These are phyloP conservation scores for Brasenia schreberi DNA, from an alignment of 164 flowering plant genomes.

Conservation along the genomic window DNA sequence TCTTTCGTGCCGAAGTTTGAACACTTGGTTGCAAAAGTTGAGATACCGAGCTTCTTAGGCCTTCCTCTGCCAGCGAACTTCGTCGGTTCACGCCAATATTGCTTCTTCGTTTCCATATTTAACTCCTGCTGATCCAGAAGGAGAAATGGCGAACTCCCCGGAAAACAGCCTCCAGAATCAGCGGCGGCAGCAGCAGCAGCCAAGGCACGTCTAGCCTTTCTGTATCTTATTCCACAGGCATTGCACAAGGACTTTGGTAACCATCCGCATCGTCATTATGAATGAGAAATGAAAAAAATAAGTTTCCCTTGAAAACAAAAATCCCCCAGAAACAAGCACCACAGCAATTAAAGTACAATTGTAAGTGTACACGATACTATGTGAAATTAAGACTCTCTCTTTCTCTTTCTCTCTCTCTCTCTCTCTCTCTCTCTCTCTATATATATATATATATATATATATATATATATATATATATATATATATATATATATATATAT, in stretches of 20 bases:
- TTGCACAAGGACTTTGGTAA: constrained; percentile 65
- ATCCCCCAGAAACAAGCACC: not conserved
- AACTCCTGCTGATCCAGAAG: not conserved
- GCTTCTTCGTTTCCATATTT: not conserved
- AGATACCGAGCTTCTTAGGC: constrained; percentile 12
- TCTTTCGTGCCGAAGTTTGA: constrained; percentile 31
- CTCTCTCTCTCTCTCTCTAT: too few relatives aligned
- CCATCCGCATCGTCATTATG: not conserved
- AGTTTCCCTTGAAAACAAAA: not conserved
- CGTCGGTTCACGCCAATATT: constrained; percentile 1
- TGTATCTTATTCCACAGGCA: constrained; percentile 81
- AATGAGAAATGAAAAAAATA: not conserved
- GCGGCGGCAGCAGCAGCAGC: constrained; percentile 32
- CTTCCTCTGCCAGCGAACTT: constrained; percentile 22
- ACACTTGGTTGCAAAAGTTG: constrained; percentile 31
- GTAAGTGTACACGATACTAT: not conserved
- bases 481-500: too few relatives aligned
- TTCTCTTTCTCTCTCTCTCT: too few relatives aligned
- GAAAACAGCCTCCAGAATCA: not conserved
- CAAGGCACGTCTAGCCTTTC: constrained; percentile 68
- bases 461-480: too few relatives aligned
- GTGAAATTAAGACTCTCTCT: not conserved
- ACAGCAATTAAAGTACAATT: not conserved
- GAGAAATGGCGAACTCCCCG: not conserved
- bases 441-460: too few relatives aligned